Conservation (phyloP, 164 flowering plant species). For the Vitis rupestris region DNA sequence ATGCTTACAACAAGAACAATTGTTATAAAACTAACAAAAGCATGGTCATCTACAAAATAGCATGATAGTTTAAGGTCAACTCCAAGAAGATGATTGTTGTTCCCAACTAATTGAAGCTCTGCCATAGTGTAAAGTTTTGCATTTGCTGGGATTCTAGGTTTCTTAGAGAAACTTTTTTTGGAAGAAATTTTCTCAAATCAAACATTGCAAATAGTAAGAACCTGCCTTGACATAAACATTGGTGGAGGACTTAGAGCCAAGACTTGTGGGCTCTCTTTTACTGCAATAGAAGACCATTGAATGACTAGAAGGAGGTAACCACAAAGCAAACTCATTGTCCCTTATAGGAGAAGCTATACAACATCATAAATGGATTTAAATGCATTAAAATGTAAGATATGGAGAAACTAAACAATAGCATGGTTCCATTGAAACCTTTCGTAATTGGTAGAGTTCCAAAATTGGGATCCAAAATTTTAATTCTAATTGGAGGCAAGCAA, state of each 20-base stretch:
- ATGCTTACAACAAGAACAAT: too few relatives aligned
- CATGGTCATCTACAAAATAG: too few relatives aligned
- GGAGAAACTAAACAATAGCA: not conserved
- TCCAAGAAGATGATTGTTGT: constrained; percentile 36
- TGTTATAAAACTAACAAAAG: too few relatives aligned
- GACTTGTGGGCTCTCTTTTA: constrained; percentile 35
- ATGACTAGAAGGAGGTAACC: not conserved
- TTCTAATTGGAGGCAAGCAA: too few relatives aligned
- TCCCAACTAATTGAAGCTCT: constrained; percentile 74
- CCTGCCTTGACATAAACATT: constrained; percentile 20
- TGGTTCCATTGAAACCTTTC: too few relatives aligned
- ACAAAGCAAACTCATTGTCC: not conserved
- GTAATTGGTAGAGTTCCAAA: too few relatives aligned
- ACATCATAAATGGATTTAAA: too few relatives aligned
- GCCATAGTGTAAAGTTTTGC: constrained; percentile 50
- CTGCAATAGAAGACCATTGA: constrained; percentile 27
- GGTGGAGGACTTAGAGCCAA: constrained; percentile 33
- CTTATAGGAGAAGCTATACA: too few relatives aligned
- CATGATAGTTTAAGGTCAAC: too few relatives aligned
- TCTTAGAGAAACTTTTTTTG: constrained; percentile 47
- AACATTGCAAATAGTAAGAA: constrained; percentile 29
- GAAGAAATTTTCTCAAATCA: constrained; percentile 22
- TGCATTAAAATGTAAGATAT: too few relatives aligned
- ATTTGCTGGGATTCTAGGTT: constrained; percentile 26
- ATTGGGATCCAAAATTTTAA: too few relatives aligned